phyloP scores from a whole-genome alignment of 192 early-diverging fungal genomes.

The Mortierella alpina region DNA sequence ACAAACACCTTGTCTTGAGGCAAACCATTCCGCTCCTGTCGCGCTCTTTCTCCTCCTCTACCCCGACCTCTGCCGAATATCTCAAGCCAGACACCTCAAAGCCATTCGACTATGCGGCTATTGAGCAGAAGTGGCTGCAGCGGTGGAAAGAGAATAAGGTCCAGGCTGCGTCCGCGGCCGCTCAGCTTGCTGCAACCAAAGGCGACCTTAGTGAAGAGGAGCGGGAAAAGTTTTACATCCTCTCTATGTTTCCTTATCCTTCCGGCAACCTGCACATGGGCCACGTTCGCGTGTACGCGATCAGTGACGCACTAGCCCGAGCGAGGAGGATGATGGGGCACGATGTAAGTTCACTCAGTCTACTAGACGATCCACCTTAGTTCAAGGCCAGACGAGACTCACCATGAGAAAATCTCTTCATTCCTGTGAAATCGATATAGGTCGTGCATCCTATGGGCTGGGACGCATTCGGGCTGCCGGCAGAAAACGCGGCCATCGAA shows the following conservation, averaged over 20 bases:
- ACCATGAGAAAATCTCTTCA: no score
- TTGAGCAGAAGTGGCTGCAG: constrained; percentile 75
- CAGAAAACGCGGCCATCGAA: constrained; percentile 96
- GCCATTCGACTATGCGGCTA: constrained; percentile 57
- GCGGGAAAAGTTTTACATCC: constrained; percentile 77
- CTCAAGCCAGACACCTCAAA: not conserved
- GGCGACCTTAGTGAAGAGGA: constrained; percentile 17
- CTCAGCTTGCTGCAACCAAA: not conserved
- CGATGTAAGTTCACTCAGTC: constrained; percentile 58
- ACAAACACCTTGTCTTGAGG: not conserved
- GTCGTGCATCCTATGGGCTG: constrained; percentile 95
- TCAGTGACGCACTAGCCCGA: constrained; percentile 86
- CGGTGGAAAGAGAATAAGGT: constrained; percentile 56
- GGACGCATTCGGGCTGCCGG: constrained; percentile 98
- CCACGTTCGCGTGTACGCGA: constrained; percentile 96
- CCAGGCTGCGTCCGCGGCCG: not conserved
- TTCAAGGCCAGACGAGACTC: not conserved
- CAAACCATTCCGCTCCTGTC: constrained; percentile 1
- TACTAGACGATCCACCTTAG: not conserved
- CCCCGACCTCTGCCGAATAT: not conserved
- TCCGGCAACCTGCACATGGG: constrained; percentile 95
- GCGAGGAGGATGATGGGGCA: constrained; percentile 81
- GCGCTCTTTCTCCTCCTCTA: constrained; percentile 13
- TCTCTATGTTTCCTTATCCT: constrained; percentile 98
- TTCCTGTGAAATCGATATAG: constrained; percentile 25